phyloP scores from a whole-genome alignment of 371 early-diverging fungal genomes.

The Mucor piriformis region DNA sequence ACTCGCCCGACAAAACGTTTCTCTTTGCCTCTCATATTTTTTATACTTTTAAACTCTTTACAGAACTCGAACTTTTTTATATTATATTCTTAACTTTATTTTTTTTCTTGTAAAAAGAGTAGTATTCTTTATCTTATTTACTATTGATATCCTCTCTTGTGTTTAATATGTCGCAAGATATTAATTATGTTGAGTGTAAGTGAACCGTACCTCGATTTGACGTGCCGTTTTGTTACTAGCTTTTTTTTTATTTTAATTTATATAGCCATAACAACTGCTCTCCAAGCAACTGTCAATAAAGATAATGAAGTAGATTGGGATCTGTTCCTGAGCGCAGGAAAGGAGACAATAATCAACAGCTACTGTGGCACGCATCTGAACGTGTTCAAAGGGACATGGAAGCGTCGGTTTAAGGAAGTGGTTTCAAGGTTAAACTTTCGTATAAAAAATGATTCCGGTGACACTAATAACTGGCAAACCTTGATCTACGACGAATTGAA shows the following conservation, averaged over 20 bases:
- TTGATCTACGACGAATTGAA: slow-evolving; percentile 11
- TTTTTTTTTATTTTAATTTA: not conserved
- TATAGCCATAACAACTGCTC: slow-evolving; percentile 9
- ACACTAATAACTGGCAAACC: slow-evolving; percentile 9
- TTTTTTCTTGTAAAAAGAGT: not conserved
- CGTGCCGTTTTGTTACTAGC: slow-evolving; percentile 10
- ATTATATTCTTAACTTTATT: not conserved
- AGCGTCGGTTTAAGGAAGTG: slow-evolving; percentile 5
- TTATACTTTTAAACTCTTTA: not conserved
- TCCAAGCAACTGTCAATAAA: slow-evolving; percentile 10
- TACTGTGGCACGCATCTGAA: slow-evolving; percentile 12
- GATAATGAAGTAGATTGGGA: slow-evolving; percentile 15
- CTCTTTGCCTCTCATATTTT: too few species aligned
- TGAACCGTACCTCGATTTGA: slow-evolving; percentile 3
- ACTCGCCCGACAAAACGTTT: too few species aligned
- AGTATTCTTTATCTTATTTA: not conserved
- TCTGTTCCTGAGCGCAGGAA: slow-evolving; percentile 5
- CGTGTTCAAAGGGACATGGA: slow-evolving; percentile 9
- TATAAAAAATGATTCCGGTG: slow-evolving; percentile 11
- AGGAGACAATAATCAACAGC: slow-evolving; percentile 13
- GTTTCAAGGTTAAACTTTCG: slow-evolving; percentile 6
- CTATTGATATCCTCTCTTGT: slow-evolving; percentile 6
- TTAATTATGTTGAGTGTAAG: slow-evolving; percentile 9
- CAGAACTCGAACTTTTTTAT: not conserved
- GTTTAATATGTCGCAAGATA: slow-evolving; percentile 10